phyloP scores from a whole-genome alignment of 805 yeast species.

The Yarrowia keelungensis region DNA sequence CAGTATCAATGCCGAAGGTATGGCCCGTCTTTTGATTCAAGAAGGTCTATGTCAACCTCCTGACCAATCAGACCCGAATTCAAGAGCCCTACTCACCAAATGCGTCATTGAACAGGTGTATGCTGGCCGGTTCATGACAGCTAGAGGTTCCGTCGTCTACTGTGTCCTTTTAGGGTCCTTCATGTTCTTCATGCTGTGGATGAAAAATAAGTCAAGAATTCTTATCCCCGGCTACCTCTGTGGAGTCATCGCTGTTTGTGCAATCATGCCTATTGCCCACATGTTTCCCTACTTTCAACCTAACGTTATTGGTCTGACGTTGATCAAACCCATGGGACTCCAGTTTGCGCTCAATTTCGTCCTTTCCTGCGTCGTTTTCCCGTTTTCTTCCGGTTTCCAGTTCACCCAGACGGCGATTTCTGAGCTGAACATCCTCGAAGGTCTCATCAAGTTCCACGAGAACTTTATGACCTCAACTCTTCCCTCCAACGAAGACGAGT shows the following conservation, averaged over 20 bases:
- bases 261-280: slow-evolving; percentile 17
- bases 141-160: slow-evolving; percentile 21
- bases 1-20: slow-evolving; percentile 9
- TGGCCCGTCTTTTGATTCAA: background rate
- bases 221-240: slow-evolving; percentile 36
- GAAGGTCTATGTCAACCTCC: slow-evolving; percentile 14
- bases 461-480: slow-evolving; percentile 24
- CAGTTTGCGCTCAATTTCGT: slow-evolving; percentile 31
- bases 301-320: background rate
- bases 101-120: slow-evolving; percentile 7
- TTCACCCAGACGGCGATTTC: background rate
- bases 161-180: slow-evolving; percentile 15
- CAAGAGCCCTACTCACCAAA: background rate
- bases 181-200: slow-evolving; percentile 36
- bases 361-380: slow-evolving; percentile 5
- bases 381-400: slow-evolving; percentile 23
- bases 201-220: slow-evolving; percentile 34
- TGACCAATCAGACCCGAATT: background rate
- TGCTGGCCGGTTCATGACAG: slow-evolving; percentile 12
- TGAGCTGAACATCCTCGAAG: slow-evolving; percentile 5
- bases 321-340: slow-evolving; percentile 25
- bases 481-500: slow-evolving; percentile 19
- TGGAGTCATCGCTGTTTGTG: slow-evolving; percentile 29
- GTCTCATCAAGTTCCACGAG: slow-evolving; percentile 13
- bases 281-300: slow-evolving; percentile 20